Evolutionary conservation across 768 basidiomycete species (phyloP), one percentile per base, ranked within the genome.

Genomic region (Cubamyces lactineus): DNA sequence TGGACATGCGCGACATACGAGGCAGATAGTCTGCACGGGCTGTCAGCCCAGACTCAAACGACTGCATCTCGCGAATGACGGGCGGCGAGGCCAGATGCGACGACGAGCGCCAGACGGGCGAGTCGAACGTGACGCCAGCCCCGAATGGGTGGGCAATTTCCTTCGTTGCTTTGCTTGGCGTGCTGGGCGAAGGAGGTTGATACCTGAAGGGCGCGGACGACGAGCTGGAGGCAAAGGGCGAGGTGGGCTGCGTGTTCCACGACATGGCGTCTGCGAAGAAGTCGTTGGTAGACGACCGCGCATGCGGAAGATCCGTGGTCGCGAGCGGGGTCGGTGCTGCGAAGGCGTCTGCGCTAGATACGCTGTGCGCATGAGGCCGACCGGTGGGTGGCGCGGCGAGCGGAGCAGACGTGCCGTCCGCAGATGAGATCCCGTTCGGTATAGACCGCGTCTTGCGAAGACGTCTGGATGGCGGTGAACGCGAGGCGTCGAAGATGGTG

Each of bases 11-110:
- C 21, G 65, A 38, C 38, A 65, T 58, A 21, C 59, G 53, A 3
- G 67, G 66, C 30, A 66, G 41, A 40, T 66, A 66, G 39, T 75
- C 80, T 50, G 89, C 88, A 23, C 86, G 82, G 0, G 89, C 91
- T 0, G 92, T 94, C 40, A 89, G 72, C 0, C 86, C 86, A 4
- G 91, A 93, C 66, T 94, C 92, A 69, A 94, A 94, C 0, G 89
- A 91, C 66, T 93, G 91, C 87, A 93, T 90, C 71, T 88, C 88
- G 23, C 91, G 87, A n/a, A 94, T 72, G 45, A 79, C 77, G 4
- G 83, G 85, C 1, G 71, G 67, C 19, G 70, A 68, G 28, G 65
- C 39, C 34, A 72, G 66, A 45, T 83, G 73, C 1, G 77, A 54
- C 1, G 76, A 73, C 8, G 80, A 77, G 38, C 75, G 79, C 61